Evolutionary conservation across 495 filamentous ascomycete species (phyloP), one percentile per base, ranked within the genome.

Genomic region (Neurospora tetrasperma): DNA sequence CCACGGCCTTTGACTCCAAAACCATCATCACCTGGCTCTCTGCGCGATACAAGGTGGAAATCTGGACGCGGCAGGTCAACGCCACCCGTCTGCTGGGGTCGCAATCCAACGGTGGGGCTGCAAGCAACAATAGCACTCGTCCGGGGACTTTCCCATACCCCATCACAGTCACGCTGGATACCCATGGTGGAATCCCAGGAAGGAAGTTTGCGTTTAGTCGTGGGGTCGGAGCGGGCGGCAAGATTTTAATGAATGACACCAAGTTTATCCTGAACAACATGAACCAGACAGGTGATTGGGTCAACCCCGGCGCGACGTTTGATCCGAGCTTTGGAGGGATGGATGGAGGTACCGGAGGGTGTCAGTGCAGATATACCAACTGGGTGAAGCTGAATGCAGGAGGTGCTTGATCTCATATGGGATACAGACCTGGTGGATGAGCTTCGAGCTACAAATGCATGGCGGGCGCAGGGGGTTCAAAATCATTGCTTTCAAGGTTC

Each of bases 121-220:
- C 76, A 48, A 71, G 70, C 69, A 73, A 79, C 68, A 35, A 66
- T 27, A 40, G 72, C 69, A 78, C 77, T 12, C 85, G 84, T 31
- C 92, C 93, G 0, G 92, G 92, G 4, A 90, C 90, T 4, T 94
- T 97, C 79, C 94, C 94, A 0, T 97, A 95, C 77, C 93, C 93
- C 0, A 85, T 97, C 0, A 96, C 91, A 0, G 85, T 98, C 23
- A 91, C 91, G 2, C 74, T 91, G 12, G 95, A 98, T 80, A 89
- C 93, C 42, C 92, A 96, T 72, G 94, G 94, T 42, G 92, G 93
- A 0, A 78, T 86, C 48, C 79, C 82, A 4, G 82, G 78, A 27
- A 78, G 84, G 75, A 97, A 97, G 81, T 84, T 89, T 78, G 81
- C 91, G 1, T 96, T 92, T 77, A 90, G 90, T 78, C 92, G 93